phyloP scores from a whole-genome alignment of 306 rosid genomes.

The Trifolium fragiferum region DNA sequence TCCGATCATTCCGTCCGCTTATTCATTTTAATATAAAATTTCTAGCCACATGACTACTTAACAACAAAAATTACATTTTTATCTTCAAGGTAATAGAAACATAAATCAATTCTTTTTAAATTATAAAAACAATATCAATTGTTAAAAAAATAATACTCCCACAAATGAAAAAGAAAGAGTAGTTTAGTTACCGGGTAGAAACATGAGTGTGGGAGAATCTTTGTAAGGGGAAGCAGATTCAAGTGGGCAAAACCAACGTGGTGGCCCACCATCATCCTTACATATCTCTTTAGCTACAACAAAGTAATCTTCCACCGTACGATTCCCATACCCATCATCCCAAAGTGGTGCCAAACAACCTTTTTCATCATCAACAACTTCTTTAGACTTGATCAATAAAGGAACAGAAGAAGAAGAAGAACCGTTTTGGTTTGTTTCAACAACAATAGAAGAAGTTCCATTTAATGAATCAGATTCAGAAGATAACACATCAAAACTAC shows the following conservation, averaged over 20 bases:
- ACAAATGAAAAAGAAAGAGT: too few species aligned
- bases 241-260: slow-evolving; percentile 90
- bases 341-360: slow-evolving; percentile 62
- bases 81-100: neutral
- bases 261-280: slow-evolving; percentile 75
- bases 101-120: neutral
- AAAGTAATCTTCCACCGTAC: slow-evolving; percentile 76
- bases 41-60: too few species aligned
- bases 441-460: slow-evolving; percentile 49
- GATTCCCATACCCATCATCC: slow-evolving; percentile 87
- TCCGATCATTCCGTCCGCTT: too few species aligned
- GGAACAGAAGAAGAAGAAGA: slow-evolving; percentile 5
- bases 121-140: neutral
- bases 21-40: too few species aligned
- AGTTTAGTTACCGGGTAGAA: slow-evolving; percentile 71
- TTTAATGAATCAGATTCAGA: slow-evolving; percentile 55
- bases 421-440: slow-evolving; percentile 48
- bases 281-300: slow-evolving; percentile 57
- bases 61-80: neutral
- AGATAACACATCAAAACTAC: slow-evolving; percentile 47
- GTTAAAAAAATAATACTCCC: neutral
- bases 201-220: slow-evolving; percentile 72
- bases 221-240: slow-evolving; percentile 55
- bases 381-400: neutral
- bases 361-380: slow-evolving; percentile 33